A percentile compares a stretch with the other conserved stretches of the same genome.
Conservation (phyloP, 495 filamentous ascomycete genomes). For the Hypomontagnella submonticulosa region DNA sequence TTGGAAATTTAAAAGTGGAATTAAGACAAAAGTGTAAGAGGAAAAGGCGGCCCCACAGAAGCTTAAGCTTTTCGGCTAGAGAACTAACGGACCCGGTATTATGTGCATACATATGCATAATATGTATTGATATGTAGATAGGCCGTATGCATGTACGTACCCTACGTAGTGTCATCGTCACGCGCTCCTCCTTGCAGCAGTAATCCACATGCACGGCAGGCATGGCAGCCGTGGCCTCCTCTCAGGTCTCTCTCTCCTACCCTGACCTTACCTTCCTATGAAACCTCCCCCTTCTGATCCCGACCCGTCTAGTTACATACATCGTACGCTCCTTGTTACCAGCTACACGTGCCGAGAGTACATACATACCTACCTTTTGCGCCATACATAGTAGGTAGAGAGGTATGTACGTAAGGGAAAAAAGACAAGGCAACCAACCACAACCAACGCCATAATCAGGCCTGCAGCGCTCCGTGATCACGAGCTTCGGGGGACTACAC, state of each 20-base stretch:
- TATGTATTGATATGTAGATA: background rate
- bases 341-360: slow-evolving; percentile 15
- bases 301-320: slow-evolving; percentile 13
- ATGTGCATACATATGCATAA: background rate
- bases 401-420: slow-evolving; percentile 7
- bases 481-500: slow-evolving; percentile 30
- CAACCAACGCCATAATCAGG: slow-evolving; percentile 26
- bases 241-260: background rate
- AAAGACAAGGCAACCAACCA: slow-evolving; percentile 32
- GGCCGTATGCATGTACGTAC: slow-evolving; percentile 16
- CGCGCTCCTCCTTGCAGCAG: slow-evolving; percentile 34
- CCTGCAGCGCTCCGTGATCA: slow-evolving; percentile 41
- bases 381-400: background rate
- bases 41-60: slow-evolving; percentile 23
- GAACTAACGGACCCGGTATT: background rate
- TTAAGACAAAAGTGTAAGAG: background rate
- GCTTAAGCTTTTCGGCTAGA: slow-evolving; percentile 23
- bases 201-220: slow-evolving; percentile 29
- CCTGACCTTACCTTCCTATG: background rate
- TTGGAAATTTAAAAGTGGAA: background rate
- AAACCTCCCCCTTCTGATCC: background rate
- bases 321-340: background rate
- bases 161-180: slow-evolving; percentile 39
- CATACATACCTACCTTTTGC: slow-evolving; percentile 1
- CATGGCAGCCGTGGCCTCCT: background rate